These are phyloP conservation scores for Rhizophora apiculata DNA, from an alignment of 345 rosid genomes.

Conservation along the genomic window DNA sequence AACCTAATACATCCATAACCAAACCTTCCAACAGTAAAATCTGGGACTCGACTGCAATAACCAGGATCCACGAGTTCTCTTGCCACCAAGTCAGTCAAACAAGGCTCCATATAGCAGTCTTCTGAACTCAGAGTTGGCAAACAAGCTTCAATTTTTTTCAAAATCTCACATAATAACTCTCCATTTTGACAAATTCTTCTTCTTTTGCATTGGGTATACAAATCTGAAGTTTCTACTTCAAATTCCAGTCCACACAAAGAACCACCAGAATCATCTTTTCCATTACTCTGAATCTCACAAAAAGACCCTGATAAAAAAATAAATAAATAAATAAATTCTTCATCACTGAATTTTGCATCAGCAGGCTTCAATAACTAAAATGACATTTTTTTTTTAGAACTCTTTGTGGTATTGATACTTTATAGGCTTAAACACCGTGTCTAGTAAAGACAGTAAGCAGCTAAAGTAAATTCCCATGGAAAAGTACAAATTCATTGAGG, in stretches of 20 bases:
- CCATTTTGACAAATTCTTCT: slow-evolving; percentile 36
- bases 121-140: slow-evolving; percentile 49
- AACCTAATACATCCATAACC: slow-evolving; percentile 75
- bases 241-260: slow-evolving; percentile 14
- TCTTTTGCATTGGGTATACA: slow-evolving; percentile 38
- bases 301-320: slow-evolving; percentile 21
- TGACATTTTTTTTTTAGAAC: neutral
- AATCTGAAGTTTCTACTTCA: slow-evolving; percentile 21
- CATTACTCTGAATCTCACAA: slow-evolving; percentile 1
- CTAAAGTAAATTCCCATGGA: neutral
- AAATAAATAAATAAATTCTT: neutral
- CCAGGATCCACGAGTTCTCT: slow-evolving; percentile 56
- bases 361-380: neutral
- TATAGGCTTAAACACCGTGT: neutral
- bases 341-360: neutral
- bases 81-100: slow-evolving; percentile 50
- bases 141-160: slow-evolving; percentile 33
- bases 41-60: slow-evolving; percentile 63
- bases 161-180: slow-evolving; percentile 16
- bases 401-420: neutral
- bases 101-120: slow-evolving; percentile 70
- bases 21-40: slow-evolving; percentile 70
- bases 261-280: slow-evolving; percentile 1
- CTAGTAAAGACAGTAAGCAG: neutral
- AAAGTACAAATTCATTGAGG: neutral